A percentile compares a stretch with the other conserved stretches of the same genome.
These are phyloP conservation scores for Aspergillus sp. DNA, from an alignment of 2,329 filamentous ascomycete genomes.

Conservation along the genomic window DNA sequence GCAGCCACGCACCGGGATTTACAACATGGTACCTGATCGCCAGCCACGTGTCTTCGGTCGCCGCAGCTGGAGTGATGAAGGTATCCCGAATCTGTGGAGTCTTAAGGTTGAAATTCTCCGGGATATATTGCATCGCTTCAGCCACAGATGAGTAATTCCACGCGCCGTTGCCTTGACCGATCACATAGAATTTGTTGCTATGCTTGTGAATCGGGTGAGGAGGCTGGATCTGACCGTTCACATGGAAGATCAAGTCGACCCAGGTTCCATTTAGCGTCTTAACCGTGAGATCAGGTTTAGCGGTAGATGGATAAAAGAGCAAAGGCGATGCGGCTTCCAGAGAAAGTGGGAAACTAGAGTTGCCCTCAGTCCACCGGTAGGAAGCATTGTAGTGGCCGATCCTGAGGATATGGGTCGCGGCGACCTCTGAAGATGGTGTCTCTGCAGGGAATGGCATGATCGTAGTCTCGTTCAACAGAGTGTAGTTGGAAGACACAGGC, in stretches of 20 bases:
- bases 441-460: slow-evolving; percentile 53
- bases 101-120: slow-evolving; percentile 58
- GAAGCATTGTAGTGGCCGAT: slow-evolving; percentile 38
- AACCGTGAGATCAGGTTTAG: slow-evolving; percentile 50
- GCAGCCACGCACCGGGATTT: slow-evolving; percentile 57
- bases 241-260: slow-evolving; percentile 59
- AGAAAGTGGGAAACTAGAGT: slow-evolving; percentile 40
- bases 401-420: slow-evolving; percentile 48
- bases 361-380: slow-evolving; percentile 56
- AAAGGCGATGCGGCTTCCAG: slow-evolving; percentile 47
- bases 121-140: slow-evolving; percentile 52
- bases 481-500: slow-evolving; percentile 42
- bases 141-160: slow-evolving; percentile 58
- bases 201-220: slow-evolving; percentile 67
- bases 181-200: slow-evolving; percentile 60
- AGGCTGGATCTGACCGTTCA: slow-evolving; percentile 50
- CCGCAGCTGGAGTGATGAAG: slow-evolving; percentile 42
- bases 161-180: slow-evolving; percentile 54
- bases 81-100: slow-evolving; percentile 58
- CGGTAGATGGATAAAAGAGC: slow-evolving; percentile 49
- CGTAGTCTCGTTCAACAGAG: slow-evolving; percentile 46
- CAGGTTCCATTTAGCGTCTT: slow-evolving; percentile 52
- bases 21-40: slow-evolving; percentile 56
- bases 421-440: slow-evolving; percentile 44
- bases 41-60: slow-evolving; percentile 46